Percentiles rank a stretch among this genome's conserved stretches.
These are phyloP conservation scores for Didymella lethalis DNA, from an alignment of 2,329 filamentous ascomycete genomes.

Conservation along the genomic window DNA sequence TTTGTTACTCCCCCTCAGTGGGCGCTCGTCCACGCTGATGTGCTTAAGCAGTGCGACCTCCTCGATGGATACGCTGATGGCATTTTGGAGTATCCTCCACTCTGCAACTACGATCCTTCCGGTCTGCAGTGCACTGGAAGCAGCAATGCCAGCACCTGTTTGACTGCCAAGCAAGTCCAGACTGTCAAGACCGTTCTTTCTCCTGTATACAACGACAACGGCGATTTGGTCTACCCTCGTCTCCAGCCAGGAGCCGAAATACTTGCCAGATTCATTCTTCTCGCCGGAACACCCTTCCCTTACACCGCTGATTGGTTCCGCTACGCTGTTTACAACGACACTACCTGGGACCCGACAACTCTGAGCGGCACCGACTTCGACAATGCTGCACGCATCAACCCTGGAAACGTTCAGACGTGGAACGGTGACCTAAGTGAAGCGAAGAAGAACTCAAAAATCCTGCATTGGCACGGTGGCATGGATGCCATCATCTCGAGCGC, in stretches of 20 bases:
- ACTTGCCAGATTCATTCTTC: constrained; percentile 48
- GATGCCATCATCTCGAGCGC: constrained; percentile 56
- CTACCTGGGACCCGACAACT: constrained; percentile 52
- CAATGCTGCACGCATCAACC: constrained; percentile 48
- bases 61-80: constrained; percentile 60
- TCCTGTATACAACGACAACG: constrained; percentile 54
- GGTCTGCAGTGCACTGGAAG: constrained; percentile 47
- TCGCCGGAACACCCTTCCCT: constrained; percentile 53
- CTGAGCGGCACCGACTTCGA: constrained; percentile 54
- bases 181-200: constrained; percentile 56
- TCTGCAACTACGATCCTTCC: constrained; percentile 56
- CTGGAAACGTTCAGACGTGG: constrained; percentile 52
- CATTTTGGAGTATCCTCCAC: constrained; percentile 56
- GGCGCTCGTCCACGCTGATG: constrained; percentile 51
- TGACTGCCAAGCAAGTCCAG: constrained; percentile 55
- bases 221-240: constrained; percentile 59
- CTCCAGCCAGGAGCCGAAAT: constrained; percentile 60
- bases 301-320: constrained; percentile 59
- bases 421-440: constrained; percentile 52
- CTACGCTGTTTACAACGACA: constrained; percentile 59
- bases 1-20: constrained; percentile 54
- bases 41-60: constrained; percentile 60
- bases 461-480: constrained; percentile 57
- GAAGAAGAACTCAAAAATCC: constrained; percentile 55
- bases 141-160: constrained; percentile 51